These are phyloP conservation scores for Erodium maritimum DNA, from an alignment of 345 rosid species.

Conservation along the genomic window DNA sequence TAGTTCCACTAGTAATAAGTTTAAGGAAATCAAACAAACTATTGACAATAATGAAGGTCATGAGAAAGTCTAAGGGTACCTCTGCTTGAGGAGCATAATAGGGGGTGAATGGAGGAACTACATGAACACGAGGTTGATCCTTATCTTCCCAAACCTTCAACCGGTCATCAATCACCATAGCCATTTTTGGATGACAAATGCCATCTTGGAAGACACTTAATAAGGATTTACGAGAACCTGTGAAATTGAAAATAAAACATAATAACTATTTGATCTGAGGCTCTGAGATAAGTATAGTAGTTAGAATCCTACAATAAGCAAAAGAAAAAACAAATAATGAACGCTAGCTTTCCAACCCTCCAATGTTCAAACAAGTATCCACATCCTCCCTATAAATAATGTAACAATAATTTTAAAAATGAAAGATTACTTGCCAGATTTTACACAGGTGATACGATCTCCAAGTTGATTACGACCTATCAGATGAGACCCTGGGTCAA, in stretches of 20 bases:
- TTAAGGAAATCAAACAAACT: too few relatives aligned
- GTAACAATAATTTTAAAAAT: constrained; percentile 4
- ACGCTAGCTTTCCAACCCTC: not conserved
- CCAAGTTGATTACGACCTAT: constrained; percentile 61
- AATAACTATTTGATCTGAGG: constrained; percentile 1
- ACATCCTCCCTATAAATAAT: not conserved
- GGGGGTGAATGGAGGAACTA: constrained; percentile 81
- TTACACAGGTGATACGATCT: constrained; percentile 86
- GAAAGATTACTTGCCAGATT: constrained; percentile 47
- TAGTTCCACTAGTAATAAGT: not conserved
- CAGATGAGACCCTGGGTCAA: constrained; percentile 78
- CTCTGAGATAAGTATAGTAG: too few relatives aligned
- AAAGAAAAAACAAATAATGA: not conserved
- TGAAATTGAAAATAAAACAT: constrained; percentile 9
- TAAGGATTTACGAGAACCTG: constrained; percentile 81
- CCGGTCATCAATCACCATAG: constrained; percentile 98
- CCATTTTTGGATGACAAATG: constrained; percentile 93
- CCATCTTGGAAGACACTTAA: constrained; percentile 80
- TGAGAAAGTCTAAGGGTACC: too few relatives aligned
- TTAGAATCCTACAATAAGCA: too few relatives aligned
- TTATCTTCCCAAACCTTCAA: constrained; percentile 95
- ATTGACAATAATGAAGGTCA: too few relatives aligned
- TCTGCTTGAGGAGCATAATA: constrained; percentile 99
- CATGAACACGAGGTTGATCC: constrained; percentile 98
- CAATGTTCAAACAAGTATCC: not conserved